Conservation (phyloP, 257 asterid species). For the Jaltomata sinuosa region DNA sequence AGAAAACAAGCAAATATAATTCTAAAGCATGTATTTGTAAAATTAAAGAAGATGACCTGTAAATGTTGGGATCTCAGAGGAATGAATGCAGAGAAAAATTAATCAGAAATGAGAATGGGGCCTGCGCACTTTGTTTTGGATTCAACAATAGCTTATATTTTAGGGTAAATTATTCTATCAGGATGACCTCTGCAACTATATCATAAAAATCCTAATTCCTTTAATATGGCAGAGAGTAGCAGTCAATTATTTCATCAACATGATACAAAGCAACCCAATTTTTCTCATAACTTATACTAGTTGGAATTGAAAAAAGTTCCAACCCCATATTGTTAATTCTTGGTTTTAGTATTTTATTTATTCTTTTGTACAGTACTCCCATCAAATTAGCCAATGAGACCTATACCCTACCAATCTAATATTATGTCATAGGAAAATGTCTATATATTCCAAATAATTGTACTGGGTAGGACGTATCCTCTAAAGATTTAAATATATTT, state of each 20-base stretch:
- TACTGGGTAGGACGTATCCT: conserved; percentile 4
- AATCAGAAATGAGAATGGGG: neutral
- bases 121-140: neutral
- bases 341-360: neutral
- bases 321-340: neutral
- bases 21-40: neutral
- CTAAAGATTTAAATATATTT: neutral
- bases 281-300: neutral
- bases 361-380: neutral
- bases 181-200: neutral
- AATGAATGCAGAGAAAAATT: neutral
- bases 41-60: neutral
- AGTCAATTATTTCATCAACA: neutral
- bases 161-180: neutral
- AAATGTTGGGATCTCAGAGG: neutral
- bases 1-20: neutral
- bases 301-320: neutral
- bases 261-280: neutral
- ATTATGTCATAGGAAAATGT: neutral
- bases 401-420: neutral
- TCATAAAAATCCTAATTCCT: neutral
- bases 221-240: neutral
- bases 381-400: neutral
- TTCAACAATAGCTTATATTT: neutral
- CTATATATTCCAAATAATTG: neutral